Conservation (phyloP, 495 filamentous ascomycete species). For the Thermothielavioides terrestris region DNA sequence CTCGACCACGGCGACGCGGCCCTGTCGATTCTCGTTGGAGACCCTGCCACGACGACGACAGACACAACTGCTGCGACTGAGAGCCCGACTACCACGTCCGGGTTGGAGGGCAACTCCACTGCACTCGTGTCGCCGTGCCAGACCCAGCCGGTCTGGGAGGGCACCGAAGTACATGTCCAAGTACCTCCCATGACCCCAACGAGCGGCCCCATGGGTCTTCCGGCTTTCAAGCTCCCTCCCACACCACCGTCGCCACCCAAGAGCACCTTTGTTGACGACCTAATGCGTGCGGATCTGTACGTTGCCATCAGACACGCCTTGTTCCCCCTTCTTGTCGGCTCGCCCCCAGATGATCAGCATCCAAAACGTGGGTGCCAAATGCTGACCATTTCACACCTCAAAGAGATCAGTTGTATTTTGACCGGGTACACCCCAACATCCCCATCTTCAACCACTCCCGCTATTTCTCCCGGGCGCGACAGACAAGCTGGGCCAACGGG, state of each 20-base stretch:
- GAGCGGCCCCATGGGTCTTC: slow-evolving; percentile 9
- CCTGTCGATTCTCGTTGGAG: slow-evolving; percentile 5
- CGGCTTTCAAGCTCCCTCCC: slow-evolving; percentile 27
- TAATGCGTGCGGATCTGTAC: slow-evolving; percentile 41
- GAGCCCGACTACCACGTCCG: not conserved
- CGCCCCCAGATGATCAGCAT: too few species aligned
- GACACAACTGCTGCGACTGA: too few species aligned
- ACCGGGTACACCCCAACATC: slow-evolving; percentile 46
- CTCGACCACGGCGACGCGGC: slow-evolving; percentile 20
- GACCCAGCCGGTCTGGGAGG: slow-evolving; percentile 14
- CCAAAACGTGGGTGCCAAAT: too few species aligned
- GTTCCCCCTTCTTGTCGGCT: not conserved
- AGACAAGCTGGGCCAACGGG: slow-evolving; percentile 7
- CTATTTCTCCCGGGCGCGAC: slow-evolving; percentile 20
- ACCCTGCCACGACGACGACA: not conserved
- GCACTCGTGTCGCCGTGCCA: slow-evolving; percentile 15
- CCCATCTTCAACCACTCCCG: slow-evolving; percentile 44
- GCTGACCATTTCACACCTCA: not conserved
- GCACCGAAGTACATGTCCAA: slow-evolving; percentile 15
- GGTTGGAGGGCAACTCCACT: slow-evolving; percentile 5
- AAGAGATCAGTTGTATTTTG: slow-evolving; percentile 51
- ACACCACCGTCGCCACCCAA: slow-evolving; percentile 19
- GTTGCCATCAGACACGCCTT: not conserved
- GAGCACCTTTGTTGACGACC: slow-evolving; percentile 23
- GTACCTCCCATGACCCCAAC: slow-evolving; percentile 18